phyloP scores from a whole-genome alignment of 169 alveolate genomes.

The Cyclospora cayetanensis region DNA sequence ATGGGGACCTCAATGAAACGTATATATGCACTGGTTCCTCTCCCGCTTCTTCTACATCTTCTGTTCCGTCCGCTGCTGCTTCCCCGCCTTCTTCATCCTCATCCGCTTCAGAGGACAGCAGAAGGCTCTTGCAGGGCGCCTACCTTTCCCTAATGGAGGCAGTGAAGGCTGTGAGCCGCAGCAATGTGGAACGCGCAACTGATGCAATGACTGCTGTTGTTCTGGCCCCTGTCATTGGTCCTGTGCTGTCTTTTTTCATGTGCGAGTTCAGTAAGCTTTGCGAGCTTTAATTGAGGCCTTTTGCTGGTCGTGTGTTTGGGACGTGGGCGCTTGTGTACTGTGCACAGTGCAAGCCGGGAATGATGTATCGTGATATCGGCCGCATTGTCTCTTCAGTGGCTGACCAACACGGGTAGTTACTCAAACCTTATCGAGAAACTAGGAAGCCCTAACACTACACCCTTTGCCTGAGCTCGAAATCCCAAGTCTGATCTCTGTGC shows the following conservation, averaged over 20 bases:
- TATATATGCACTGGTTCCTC: constrained; percentile 95
- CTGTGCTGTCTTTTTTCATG: background rate
- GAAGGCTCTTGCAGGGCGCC: constrained; percentile 58
- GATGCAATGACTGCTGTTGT: background rate
- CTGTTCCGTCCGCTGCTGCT: background rate
- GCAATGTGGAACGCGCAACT: background rate
- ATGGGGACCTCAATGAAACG: constrained; percentile 96
- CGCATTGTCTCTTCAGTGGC: constrained; percentile 87
- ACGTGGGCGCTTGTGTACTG: background rate
- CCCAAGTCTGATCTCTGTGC: background rate
- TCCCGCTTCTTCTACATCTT: constrained; percentile 73
- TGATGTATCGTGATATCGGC: constrained; percentile 97
- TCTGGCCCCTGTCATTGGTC: background rate
- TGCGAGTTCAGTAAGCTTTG: background rate
- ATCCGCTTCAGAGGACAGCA: background rate
- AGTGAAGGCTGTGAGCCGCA: constrained; percentile 68
- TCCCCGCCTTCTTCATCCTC: background rate
- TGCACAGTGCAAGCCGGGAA: constrained; percentile 95
- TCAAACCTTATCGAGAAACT: background rate
- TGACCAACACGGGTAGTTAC: constrained; percentile 77
- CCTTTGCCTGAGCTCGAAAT: background rate
- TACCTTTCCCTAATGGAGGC: constrained; percentile 78
- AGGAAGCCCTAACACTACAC: background rate
- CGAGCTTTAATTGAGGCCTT: background rate
- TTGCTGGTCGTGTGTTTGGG: background rate